Conservation (phyloP, 139 green algal species). For the Chlorella sp. region DNA sequence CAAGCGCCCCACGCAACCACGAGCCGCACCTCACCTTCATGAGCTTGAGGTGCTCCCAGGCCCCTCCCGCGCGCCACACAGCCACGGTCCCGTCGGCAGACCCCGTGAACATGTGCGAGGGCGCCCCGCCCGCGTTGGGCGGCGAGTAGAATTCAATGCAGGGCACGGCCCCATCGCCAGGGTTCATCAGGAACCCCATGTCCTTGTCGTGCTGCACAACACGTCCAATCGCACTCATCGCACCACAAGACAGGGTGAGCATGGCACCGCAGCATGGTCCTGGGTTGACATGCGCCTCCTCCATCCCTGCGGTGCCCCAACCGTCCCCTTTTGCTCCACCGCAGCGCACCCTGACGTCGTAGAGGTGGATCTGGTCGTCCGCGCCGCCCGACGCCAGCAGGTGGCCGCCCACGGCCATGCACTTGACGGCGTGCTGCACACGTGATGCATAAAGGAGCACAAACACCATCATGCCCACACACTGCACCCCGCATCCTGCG, state of each 20-base stretch:
- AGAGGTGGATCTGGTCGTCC: conserved; percentile 78
- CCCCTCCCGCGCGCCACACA: conserved; percentile 60
- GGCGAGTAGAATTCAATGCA: conserved; percentile 55
- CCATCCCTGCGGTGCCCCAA: background rate
- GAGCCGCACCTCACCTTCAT: conserved; percentile 51
- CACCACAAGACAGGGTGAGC: background rate
- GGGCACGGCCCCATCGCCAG: conserved; percentile 68
- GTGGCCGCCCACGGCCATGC: conserved; percentile 45
- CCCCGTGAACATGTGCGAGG: conserved; percentile 75
- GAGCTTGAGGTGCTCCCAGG: conserved; percentile 73
- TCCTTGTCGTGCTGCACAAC: conserved; percentile 43
- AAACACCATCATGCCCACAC: no score
- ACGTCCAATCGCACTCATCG: background rate
- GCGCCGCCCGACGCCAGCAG: conserved; percentile 64
- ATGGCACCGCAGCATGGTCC: background rate
- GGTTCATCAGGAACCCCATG: conserved; percentile 78
- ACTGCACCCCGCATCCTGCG: no score
- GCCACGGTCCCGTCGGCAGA: conserved; percentile 67
- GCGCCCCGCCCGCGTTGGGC: conserved; percentile 3
- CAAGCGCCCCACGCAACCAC: no score
- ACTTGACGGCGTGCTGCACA: conserved; percentile 60
- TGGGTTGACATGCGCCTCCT: background rate
- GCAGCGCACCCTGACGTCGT: conserved; percentile 63
- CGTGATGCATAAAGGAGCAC: no score
- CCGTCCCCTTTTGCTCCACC: no score